Base-by-base conservation (phyloP, 2,329 filamentous ascomycete species). In the Aspergillus glaucus region DNA sequence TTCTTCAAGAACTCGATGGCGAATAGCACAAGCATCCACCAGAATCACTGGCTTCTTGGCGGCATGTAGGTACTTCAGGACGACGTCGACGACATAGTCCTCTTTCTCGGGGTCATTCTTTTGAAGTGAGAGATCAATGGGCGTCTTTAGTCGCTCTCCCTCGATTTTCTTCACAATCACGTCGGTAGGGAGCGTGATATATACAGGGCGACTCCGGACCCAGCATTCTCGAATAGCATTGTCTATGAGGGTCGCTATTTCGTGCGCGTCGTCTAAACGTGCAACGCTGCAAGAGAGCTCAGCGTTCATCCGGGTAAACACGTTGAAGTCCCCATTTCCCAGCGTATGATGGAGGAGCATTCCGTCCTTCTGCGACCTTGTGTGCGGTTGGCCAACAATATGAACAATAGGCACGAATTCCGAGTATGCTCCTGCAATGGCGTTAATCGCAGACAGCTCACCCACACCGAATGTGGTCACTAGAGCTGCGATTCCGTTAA, bases 101-200 rank as follows among this genome's bases (percentile, higher is more conserved):
- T 94, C 89, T 51, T 80, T 82, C 53, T 85, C 86, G 1, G 73
- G 61, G 21, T 91, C 80, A 60, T 92, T 93, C 15, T 65, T 52
- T 1, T 82, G 79, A 48, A 82, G 79, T 1, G 73, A 66, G 1
- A 92, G 71, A 61, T 90, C 80, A 51, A 95, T 81, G 0, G 82
- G 82, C 0, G 75, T 84, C n/a, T 84, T 78, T 10, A 95, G 76
- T 6, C 84, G 75, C 43, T 80, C 77, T 32, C 87, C 88, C 63
- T 92, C 85, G 21, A 95, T 73, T 69, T 91, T 87, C 65, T 82
- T 80, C 57, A 82, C 74, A 8, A 87, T 82, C 77, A 93, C 86
- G 63, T 95, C 88, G 14, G 86, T 88, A 2, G 90, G 88, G 7
- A 95, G 75, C 63, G 85, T 85, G 58, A 95, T 83, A 69, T 95